These are phyloP conservation scores for Neonectria magnoliae DNA, from an alignment of 2,329 filamentous ascomycete genomes.

Conservation along the genomic window DNA sequence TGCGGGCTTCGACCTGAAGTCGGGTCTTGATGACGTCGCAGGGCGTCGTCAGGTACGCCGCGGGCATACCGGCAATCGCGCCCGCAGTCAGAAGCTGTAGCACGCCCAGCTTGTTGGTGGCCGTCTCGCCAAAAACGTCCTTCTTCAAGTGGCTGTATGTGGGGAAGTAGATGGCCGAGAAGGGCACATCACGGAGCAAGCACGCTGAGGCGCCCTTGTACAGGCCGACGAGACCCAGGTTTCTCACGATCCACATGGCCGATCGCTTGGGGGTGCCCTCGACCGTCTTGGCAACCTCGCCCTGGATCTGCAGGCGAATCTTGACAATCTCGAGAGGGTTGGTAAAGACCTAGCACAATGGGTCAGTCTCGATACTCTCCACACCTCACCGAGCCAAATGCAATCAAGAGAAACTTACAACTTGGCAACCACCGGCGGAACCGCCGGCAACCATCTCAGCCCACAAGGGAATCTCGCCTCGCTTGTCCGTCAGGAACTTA, in stretches of 20 bases:
- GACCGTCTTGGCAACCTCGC: conserved; percentile 89
- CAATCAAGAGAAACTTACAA: conserved; percentile 69
- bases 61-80: conserved; percentile 92
- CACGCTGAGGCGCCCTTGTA: conserved; percentile 98
- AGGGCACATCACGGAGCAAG: conserved; percentile 93
- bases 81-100: conserved; percentile 92
- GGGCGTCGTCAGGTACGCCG: conserved; percentile 93
- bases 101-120: conserved; percentile 87
- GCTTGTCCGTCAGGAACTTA: conserved; percentile 77
- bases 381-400: background rate
- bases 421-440: conserved; percentile 91
- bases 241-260: conserved; percentile 97
- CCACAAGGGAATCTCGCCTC: conserved; percentile 75
- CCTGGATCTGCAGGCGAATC: conserved; percentile 97
- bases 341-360: conserved; percentile 78
- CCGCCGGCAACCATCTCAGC: conserved; percentile 89
- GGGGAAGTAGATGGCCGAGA: conserved; percentile 99
- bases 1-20: conserved; percentile 95
- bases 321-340: conserved; percentile 99
- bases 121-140: conserved; percentile 91
- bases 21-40: conserved; percentile 99
- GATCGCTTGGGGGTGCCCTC: conserved; percentile 87
- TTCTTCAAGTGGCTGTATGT: conserved; percentile 94
- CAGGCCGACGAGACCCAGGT: conserved; percentile 90
- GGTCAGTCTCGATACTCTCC: conserved; percentile 8